phyloP scores from a whole-genome alignment of 306 rosid genomes.

The Lablab purpureus region DNA sequence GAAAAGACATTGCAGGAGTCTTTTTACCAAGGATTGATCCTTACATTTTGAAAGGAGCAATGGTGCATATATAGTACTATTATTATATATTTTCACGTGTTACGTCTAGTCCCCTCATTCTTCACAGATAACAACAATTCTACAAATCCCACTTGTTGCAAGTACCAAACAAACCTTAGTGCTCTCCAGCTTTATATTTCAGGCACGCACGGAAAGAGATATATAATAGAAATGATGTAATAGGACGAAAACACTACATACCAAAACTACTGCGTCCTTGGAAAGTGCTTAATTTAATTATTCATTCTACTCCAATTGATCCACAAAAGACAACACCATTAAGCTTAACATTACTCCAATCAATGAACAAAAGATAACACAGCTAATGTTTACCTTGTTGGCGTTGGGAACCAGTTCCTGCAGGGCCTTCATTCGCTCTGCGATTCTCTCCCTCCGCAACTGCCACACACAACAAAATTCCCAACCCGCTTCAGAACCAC shows the following conservation, averaged over 20 bases:
- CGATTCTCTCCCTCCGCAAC: conserved; percentile 98
- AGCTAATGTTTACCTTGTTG: conserved; percentile 68
- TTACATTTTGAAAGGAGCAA: conserved; percentile 1
- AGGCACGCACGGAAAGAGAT: conserved; percentile 39
- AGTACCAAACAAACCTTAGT: background rate
- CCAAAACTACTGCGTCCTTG: conserved; percentile 3
- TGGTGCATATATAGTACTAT: background rate
- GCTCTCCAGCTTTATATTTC: conserved; percentile 27
- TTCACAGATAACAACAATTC: conserved; percentile 7
- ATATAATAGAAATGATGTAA: conserved; percentile 16
- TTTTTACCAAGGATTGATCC: conserved; percentile 9
- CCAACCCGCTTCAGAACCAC: background rate
- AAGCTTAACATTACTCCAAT: background rate
- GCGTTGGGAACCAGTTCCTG: conserved; percentile 98
- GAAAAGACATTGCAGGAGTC: background rate
- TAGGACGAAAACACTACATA: background rate
- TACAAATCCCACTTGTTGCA: conserved; percentile 13
- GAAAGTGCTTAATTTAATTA: background rate
- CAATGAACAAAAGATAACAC: background rate
- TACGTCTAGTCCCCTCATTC: background rate
- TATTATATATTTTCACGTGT: conserved; percentile 10
- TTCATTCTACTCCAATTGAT: background rate
- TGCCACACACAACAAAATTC: conserved; percentile 48
- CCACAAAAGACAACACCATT: background rate
- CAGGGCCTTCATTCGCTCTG: conserved; percentile 97